Percentiles rank a stretch among this genome's conserved stretches.
phyloP scores from a whole-genome alignment of 306 rosid species.

The Sechiopsis laciniata region DNA sequence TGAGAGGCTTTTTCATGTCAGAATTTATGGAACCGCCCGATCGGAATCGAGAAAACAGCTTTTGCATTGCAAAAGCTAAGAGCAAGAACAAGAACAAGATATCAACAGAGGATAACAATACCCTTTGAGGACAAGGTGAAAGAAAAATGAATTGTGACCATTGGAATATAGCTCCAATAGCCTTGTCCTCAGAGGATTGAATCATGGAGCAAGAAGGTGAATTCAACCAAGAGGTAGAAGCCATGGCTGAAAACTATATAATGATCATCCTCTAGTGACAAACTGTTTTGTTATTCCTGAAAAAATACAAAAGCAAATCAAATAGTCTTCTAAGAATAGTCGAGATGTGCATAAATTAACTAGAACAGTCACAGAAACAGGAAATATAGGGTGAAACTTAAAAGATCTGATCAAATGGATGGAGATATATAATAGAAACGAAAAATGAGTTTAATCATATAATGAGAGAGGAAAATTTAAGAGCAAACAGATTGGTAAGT shows the following conservation, averaged over 20 bases:
- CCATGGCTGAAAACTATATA: constrained; percentile 32
- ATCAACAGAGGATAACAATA: constrained; percentile 46
- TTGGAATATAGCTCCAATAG: constrained; percentile 33
- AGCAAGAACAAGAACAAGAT: constrained; percentile 44
- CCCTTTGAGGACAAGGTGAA: constrained; percentile 86
- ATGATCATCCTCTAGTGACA: background rate
- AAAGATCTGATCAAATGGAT: too few relatives aligned
- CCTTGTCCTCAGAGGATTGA: constrained; percentile 34
- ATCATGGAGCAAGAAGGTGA: constrained; percentile 46
- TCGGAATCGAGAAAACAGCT: constrained; percentile 43
- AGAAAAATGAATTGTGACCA: constrained; percentile 71
- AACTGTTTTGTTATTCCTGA: constrained; percentile 6
- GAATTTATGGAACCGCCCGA: constrained; percentile 30
- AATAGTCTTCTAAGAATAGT: too few relatives aligned
- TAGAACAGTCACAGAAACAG: too few relatives aligned
- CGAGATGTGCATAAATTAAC: too few relatives aligned
- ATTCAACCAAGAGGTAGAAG: constrained; percentile 44
- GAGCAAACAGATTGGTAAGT: too few relatives aligned
- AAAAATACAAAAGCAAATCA: background rate
- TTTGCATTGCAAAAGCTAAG: constrained; percentile 38
- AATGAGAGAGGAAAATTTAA: too few relatives aligned
- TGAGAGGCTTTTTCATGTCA: constrained; percentile 51
- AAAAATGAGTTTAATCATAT: too few relatives aligned
- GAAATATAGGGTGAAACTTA: background rate
- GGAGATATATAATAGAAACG: too few relatives aligned